These are phyloP conservation scores for Alternaria sp. DNA, from an alignment of 2,329 filamentous ascomycete genomes.

Conservation along the genomic window DNA sequence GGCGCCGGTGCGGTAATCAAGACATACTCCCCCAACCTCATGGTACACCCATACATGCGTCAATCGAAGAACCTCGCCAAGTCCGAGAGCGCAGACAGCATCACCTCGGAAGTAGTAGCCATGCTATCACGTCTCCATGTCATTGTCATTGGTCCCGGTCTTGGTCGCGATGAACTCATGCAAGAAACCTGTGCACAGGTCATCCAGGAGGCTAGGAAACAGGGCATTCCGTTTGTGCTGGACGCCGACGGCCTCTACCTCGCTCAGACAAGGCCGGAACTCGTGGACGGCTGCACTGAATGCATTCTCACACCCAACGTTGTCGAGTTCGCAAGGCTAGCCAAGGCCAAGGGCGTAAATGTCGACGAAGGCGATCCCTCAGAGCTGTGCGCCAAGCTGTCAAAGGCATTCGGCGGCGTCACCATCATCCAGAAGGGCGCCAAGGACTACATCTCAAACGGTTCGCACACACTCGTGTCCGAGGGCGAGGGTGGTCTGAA, in stretches of 20 bases:
- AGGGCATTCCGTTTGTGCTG: slow-evolving; percentile 79
- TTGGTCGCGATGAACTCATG: slow-evolving; percentile 89
- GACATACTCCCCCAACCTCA: slow-evolving; percentile 95
- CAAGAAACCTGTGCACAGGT: slow-evolving; percentile 83
- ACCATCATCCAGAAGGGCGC: slow-evolving; percentile 89
- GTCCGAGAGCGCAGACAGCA: slow-evolving; percentile 64
- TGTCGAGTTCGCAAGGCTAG: slow-evolving; percentile 86
- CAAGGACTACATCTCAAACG: slow-evolving; percentile 83
- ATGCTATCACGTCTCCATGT: slow-evolving; percentile 90
- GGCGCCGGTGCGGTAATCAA: slow-evolving; percentile 87
- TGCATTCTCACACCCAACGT: slow-evolving; percentile 95
- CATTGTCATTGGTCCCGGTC: slow-evolving; percentile 88
- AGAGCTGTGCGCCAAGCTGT: slow-evolving; percentile 71
- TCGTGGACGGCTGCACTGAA: slow-evolving; percentile 80
- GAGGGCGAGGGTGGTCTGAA: slow-evolving; percentile 85
- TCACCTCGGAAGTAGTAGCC: slow-evolving; percentile 73
- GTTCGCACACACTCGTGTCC: slow-evolving; percentile 73
- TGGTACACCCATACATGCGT: slow-evolving; percentile 97
- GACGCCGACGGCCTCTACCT: slow-evolving; percentile 89
- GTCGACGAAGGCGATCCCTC: slow-evolving; percentile 58
- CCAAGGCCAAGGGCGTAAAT: slow-evolving; percentile 75
- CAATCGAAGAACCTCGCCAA: slow-evolving; percentile 67
- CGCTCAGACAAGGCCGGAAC: slow-evolving; percentile 74
- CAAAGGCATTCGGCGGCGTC: slow-evolving; percentile 80
- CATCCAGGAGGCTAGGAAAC: slow-evolving; percentile 76